Evolutionary conservation across 345 rosid genomes (phyloP).

Genomic region (Euphorbia tirucalli): DNA sequence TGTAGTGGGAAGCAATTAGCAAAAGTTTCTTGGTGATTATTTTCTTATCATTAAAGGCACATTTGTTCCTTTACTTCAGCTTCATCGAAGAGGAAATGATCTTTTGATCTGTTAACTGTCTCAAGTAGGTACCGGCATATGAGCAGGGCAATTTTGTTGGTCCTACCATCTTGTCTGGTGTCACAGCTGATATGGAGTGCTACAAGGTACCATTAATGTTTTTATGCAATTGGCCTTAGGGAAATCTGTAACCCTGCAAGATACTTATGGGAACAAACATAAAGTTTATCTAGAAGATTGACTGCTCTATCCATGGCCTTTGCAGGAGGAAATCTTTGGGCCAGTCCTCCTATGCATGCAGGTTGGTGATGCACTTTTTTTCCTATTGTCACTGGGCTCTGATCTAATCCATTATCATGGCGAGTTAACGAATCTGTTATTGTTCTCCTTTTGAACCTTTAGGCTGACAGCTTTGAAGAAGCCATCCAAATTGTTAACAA

Average conservation of each 20-base stretch:
- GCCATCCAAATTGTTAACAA: slow-evolving; percentile 76
- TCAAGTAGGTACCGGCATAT: slow-evolving; percentile 81
- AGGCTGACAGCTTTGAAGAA: slow-evolving; percentile 90
- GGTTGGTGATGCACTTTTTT: slow-evolving; percentile 39
- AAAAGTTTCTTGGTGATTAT: not conserved
- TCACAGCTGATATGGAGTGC: slow-evolving; percentile 90
- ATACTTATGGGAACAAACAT: not conserved
- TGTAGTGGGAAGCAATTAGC: not conserved
- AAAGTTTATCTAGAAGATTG: not conserved
- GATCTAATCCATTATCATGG: not conserved
- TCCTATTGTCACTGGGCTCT: slow-evolving; percentile 11
- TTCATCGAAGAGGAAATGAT: not conserved
- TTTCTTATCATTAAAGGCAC: not conserved
- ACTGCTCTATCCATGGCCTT: slow-evolving; percentile 15
- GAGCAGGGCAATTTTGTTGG: slow-evolving; percentile 92
- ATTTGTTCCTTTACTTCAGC: slow-evolving; percentile 2
- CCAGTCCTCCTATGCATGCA: slow-evolving; percentile 95
- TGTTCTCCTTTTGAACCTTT: slow-evolving; percentile 20
- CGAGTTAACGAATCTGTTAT: not conserved
- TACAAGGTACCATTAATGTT: slow-evolving; percentile 59
- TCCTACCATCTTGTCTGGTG: slow-evolving; percentile 85
- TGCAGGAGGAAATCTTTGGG: slow-evolving; percentile 98
- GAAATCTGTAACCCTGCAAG: not conserved
- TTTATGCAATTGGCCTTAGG: not conserved
- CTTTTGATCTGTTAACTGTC: slow-evolving; percentile 11